phyloP scores from a whole-genome alignment of 768 basidiomycete genomes.

The Kwoniella europaea region DNA sequence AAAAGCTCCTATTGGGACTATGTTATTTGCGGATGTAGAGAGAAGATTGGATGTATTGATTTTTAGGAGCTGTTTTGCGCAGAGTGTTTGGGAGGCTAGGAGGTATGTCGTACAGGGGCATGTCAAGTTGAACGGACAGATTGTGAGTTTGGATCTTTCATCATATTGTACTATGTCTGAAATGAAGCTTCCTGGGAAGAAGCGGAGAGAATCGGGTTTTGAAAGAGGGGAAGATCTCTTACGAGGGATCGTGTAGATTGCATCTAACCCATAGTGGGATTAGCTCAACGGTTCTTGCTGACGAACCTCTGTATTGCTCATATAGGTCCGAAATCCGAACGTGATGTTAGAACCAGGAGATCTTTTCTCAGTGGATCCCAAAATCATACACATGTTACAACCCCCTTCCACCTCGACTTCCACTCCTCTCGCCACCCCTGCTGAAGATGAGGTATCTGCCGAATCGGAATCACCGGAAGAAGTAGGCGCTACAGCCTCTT shows the following conservation, averaged over 20 bases:
- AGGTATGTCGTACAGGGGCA: constrained; percentile 82
- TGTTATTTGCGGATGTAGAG: constrained; percentile 96
- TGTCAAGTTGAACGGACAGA: constrained; percentile 85
- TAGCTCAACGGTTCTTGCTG: background rate
- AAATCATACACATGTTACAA: constrained; percentile 73
- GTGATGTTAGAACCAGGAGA: constrained; percentile 90
- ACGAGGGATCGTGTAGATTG: too few relatives aligned
- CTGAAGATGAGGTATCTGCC: constrained; percentile 8
- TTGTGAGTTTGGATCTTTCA: constrained; percentile 64
- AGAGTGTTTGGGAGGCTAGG: constrained; percentile 87
- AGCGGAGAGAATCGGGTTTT: too few relatives aligned
- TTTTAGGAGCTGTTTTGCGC: constrained; percentile 84
- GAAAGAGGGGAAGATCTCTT: too few relatives aligned
- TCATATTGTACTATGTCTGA: background rate
- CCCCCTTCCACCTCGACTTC: constrained; percentile 8
- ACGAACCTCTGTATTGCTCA: background rate
- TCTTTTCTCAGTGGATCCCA: constrained; percentile 85
- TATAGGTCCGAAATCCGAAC: constrained; percentile 80
- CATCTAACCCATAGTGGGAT: background rate
- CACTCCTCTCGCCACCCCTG: too few relatives aligned
- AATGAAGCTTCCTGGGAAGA: too few relatives aligned
- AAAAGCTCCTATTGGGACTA: constrained; percentile 87
- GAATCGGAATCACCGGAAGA: constrained; percentile 31
- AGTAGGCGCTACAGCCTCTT: constrained; percentile 30
- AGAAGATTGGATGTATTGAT: constrained; percentile 88